phyloP scores from a whole-genome alignment of 139 green algal genomes.

The Micractinium conductrix region DNA sequence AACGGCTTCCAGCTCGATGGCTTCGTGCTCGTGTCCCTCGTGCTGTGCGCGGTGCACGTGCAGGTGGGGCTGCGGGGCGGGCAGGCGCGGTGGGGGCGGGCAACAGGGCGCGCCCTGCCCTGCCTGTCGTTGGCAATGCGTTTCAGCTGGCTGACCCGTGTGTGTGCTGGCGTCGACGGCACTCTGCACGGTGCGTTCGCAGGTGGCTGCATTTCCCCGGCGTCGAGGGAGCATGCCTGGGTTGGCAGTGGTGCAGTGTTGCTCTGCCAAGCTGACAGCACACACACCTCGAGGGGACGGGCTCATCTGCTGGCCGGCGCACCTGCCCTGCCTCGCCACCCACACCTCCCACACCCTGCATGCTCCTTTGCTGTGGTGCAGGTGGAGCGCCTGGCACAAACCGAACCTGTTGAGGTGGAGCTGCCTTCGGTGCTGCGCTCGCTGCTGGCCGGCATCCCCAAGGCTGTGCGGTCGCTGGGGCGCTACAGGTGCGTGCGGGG shows the following conservation, averaged over 20 bases:
- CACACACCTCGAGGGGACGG: too few relatives aligned
- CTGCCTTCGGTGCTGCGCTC: slow-evolving; percentile 26
- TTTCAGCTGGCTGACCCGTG: too few relatives aligned
- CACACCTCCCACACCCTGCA: too few relatives aligned
- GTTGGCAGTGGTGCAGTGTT: too few relatives aligned
- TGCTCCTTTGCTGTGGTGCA: neutral
- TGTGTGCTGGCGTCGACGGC: too few relatives aligned
- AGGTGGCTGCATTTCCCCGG: too few relatives aligned
- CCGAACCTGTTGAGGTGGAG: slow-evolving; percentile 41
- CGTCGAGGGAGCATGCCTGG: too few relatives aligned
- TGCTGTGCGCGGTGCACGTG: slow-evolving; percentile 61
- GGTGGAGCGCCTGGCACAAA: slow-evolving; percentile 47
- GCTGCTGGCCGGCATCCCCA: slow-evolving; percentile 12
- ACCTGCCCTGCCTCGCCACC: too few relatives aligned
- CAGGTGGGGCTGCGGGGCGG: slow-evolving; percentile 53
- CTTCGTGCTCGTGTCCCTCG: slow-evolving; percentile 55
- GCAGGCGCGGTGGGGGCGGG: neutral
- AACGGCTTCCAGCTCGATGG: slow-evolving; percentile 68
- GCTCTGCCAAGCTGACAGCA: too few relatives aligned
- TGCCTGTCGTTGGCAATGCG: too few relatives aligned
- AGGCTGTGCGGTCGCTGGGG: slow-evolving; percentile 11
- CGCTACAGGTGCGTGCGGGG: slow-evolving; percentile 31
- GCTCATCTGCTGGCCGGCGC: too few relatives aligned
- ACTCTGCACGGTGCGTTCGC: too few relatives aligned
- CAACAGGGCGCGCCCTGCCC: neutral